Percentiles rank a stretch among this genome's conserved stretches.
Conservation (phyloP, 2,329 filamentous ascomycete genomes). For the Sarocladiaceae sp. region DNA sequence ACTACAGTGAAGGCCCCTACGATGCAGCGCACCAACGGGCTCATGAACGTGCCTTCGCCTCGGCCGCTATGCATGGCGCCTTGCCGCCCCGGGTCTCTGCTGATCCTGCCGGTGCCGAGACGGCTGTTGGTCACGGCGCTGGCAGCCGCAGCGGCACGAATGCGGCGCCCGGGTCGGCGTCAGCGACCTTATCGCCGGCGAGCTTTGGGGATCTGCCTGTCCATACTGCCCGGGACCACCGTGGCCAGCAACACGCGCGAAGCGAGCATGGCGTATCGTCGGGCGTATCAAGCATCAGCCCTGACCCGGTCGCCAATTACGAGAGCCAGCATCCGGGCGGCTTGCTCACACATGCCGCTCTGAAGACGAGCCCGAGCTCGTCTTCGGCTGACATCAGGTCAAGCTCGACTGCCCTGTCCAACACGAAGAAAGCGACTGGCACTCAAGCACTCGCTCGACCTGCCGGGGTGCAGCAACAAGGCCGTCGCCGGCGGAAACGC, state of each 20-base stretch:
- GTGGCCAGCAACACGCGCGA: no score
- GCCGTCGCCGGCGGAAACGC: conserved; percentile 28
- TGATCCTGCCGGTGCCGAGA: no score
- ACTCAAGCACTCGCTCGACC: background rate
- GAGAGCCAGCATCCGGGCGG: background rate
- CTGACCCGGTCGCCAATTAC: background rate
- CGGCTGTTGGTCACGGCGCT: background rate
- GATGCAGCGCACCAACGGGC: no score
- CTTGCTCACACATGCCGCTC: background rate
- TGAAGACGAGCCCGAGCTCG: background rate
- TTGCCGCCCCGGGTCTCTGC: no score
- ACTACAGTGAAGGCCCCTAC: no score
- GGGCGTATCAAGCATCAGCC: background rate
- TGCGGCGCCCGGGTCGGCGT: background rate
- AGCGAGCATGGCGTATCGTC: no score
- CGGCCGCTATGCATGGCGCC: no score
- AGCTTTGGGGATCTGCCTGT: no score
- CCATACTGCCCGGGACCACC: no score
- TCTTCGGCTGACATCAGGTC: background rate
- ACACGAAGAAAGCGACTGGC: background rate
- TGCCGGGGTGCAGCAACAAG: conserved; percentile 7
- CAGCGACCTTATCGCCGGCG: background rate
- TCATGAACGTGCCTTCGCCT: no score
- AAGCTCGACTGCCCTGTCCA: background rate
- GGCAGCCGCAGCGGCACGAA: background rate